Evolutionary conservation across 495 filamentous ascomycete species (phyloP).

Genomic region (Talaromyces nanjingensis): DNA sequence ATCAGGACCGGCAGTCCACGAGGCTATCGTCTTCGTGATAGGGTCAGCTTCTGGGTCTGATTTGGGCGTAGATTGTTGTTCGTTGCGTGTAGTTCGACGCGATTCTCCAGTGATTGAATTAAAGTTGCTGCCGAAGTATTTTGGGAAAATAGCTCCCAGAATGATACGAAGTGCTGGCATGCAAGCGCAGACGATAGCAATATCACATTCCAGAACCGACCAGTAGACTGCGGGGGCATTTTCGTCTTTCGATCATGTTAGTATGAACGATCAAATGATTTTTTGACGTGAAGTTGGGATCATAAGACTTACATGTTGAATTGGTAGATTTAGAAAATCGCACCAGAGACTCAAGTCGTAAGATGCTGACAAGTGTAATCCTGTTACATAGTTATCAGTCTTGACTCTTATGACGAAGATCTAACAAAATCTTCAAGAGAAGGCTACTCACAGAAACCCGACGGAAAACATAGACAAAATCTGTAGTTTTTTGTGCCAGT

Average conservation of each 20-base stretch:
- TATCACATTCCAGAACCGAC: slow-evolving; percentile 40
- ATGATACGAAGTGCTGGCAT: slow-evolving; percentile 25
- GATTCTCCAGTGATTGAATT: not conserved
- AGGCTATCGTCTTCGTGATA: slow-evolving; percentile 4
- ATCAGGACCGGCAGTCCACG: slow-evolving; percentile 5
- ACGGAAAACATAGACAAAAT: slow-evolving; percentile 46
- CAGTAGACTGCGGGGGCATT: slow-evolving; percentile 37
- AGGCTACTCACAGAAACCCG: slow-evolving; percentile 43
- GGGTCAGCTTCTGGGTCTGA: slow-evolving; percentile 8
- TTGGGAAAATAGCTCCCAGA: slow-evolving; percentile 16
- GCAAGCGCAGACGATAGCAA: slow-evolving; percentile 40
- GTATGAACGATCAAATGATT: not conserved
- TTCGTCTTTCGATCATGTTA: slow-evolving; percentile 19
- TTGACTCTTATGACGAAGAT: not conserved
- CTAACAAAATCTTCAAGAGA: not conserved
- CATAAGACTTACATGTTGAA: slow-evolving; percentile 19
- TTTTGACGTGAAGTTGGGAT: not conserved
- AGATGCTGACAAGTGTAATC: slow-evolving; percentile 32
- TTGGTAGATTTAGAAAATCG: slow-evolving; percentile 26
- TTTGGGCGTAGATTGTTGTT: not conserved
- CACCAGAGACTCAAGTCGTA: slow-evolving; percentile 30
- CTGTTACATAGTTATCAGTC: slow-evolving; percentile 10
- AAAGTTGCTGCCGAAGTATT: slow-evolving; percentile 8
- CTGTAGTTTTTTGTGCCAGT: slow-evolving; percentile 38
- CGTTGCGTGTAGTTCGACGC: not conserved